These are phyloP conservation scores for Elongisporangium senticosum DNA, from an alignment of 352 stramenopile genomes.

Conservation along the genomic window DNA sequence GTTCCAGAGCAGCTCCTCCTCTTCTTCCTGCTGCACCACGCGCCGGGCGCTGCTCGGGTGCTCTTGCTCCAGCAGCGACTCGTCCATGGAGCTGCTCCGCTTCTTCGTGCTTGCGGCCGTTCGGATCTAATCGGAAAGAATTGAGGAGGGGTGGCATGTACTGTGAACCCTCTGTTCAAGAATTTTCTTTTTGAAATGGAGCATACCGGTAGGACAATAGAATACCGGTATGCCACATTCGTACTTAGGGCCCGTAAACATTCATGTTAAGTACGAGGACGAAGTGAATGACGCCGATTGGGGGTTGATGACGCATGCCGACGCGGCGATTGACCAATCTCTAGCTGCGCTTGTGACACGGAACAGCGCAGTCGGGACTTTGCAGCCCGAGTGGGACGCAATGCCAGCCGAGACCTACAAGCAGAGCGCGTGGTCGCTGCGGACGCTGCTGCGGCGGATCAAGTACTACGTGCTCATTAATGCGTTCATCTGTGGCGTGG, in stretches of 20 bases:
- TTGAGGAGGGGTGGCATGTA: background rate
- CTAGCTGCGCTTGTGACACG: background rate
- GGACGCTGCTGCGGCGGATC: constrained; percentile 35
- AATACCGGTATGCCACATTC: background rate
- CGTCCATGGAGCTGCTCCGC: constrained; percentile 30
- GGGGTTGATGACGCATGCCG: constrained; percentile 13
- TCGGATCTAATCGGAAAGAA: background rate
- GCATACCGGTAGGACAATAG: constrained; percentile 1
- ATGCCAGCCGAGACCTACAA: background rate
- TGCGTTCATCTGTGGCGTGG: constrained; percentile 67
- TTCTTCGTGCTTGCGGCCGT: background rate
- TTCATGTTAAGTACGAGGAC: background rate
- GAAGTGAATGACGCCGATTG: constrained; percentile 4
- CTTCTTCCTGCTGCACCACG: constrained; percentile 23
- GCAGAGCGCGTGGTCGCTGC: background rate
- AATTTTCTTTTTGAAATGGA: constrained; percentile 9
- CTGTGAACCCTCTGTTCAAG: constrained; percentile 1
- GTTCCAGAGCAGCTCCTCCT: constrained; percentile 79
- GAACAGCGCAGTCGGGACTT: background rate
- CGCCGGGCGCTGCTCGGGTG: constrained; percentile 11
- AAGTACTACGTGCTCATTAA: constrained; percentile 86
- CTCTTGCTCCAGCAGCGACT: constrained; percentile 48
- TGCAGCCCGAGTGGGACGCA: constrained; percentile 2
- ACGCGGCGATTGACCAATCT: background rate
- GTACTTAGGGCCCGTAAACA: background rate